A percentile compares a stretch with the other conserved stretches of the same genome.
Conservation (phyloP, 1,284 basidiomycete species). For the Xanthoconium separans region DNA sequence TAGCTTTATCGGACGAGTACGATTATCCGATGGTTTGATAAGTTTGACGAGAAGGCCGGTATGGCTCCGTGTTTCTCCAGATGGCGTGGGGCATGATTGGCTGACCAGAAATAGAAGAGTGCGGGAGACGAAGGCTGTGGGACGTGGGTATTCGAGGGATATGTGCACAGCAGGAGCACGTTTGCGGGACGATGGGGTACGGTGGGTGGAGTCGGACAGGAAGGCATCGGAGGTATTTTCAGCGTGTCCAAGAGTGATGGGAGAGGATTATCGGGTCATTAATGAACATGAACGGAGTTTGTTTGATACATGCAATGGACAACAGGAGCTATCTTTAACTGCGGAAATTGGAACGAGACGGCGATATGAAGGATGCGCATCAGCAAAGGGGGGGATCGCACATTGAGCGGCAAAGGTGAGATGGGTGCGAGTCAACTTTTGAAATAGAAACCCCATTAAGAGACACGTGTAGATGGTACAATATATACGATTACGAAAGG, state of each 20-base stretch:
- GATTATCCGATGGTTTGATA: slow-evolving; percentile 51
- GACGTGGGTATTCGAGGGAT: slow-evolving; percentile 36
- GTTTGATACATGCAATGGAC: slow-evolving; percentile 8
- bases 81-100: slow-evolving; percentile 2
- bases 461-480: neutral
- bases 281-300: slow-evolving; percentile 33
- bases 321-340: slow-evolving; percentile 18
- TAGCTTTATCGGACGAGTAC: slow-evolving; percentile 47
- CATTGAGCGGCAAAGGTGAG: slow-evolving; percentile 13
- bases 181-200: slow-evolving; percentile 31
- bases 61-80: slow-evolving; percentile 7
- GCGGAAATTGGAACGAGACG: slow-evolving; percentile 28
- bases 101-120: slow-evolving; percentile 20
- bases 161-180: slow-evolving; percentile 27
- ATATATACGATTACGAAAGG: too few relatives aligned
- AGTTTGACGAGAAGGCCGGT: slow-evolving; percentile 39
- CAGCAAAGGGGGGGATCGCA: slow-evolving; percentile 12
- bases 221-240: slow-evolving; percentile 50
- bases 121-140: slow-evolving; percentile 31
- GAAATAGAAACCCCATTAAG: slow-evolving; percentile 21
- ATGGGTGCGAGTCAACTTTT: slow-evolving; percentile 26
- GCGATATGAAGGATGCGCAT: slow-evolving; percentile 11
- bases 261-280: slow-evolving; percentile 30
- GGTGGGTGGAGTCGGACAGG: slow-evolving; percentile 20
- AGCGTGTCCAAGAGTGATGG: slow-evolving; percentile 44